Base-by-base conservation (phyloP, 768 basidiomycete species). In the Tricholoma matsutake region DNA sequence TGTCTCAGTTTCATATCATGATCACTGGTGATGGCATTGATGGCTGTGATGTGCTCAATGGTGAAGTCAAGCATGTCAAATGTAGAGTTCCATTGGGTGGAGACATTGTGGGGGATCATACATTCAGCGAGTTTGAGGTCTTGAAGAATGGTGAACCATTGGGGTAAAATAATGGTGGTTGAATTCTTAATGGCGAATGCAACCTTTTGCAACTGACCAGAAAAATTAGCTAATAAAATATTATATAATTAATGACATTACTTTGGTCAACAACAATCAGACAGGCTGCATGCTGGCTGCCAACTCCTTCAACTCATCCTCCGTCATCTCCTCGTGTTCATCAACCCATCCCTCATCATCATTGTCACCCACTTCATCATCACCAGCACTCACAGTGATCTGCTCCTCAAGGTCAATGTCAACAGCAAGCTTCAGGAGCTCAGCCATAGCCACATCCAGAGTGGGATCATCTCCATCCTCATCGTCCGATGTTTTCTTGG, bases 21-120 rank as follows among this genome's bases (percentile, higher is more conserved):
- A 43, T 20, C 41, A 3, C 41, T 9, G 5, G 6, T 43, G 16
- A 43, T 43, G 14, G 34, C 32, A 16, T 72, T 60, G 25, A 74
- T n/a, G 3, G 68, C 71, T 11, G 39, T 20, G 3, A 64, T 56
- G 55, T 78, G 71, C 7, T 71, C 35, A 1, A 72, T 2, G 0
- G 69, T 66, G 54, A 71, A 67, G 1, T 63, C 43, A 2, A 78
- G 59, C 75, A 79, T 77, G 37, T 72, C 61, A 43, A 61, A 76
- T 0, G 68, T n/a, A 2, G 9, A 67, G 28, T 76, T 76, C 75
- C 75, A 78, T 1, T 68, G 43, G 0, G 72, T 75, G 16, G 56
- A 20, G 1, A 76, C 72, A 61, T 78, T 71, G 2, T 70, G 61
- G 6, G 72, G 74, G 58, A 73, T 67, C 10, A 62, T 62, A 3